Base-by-base conservation (phyloP, 306 rosid species). In the Ormosia emarginata region DNA sequence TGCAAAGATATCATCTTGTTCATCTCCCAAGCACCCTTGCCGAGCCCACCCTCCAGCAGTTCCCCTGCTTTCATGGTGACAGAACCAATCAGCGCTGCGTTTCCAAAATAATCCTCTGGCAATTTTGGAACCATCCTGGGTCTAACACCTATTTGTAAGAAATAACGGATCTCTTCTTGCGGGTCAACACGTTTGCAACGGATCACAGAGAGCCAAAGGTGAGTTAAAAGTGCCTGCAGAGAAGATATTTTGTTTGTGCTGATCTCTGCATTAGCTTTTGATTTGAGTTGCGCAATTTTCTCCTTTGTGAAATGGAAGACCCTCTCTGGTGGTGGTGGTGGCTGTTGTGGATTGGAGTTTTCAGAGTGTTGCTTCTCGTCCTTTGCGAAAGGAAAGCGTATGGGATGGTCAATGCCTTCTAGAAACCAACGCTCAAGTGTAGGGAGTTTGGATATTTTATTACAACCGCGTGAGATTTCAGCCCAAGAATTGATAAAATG, bases 401-500 rank as follows among this genome's bases (percentile, higher is more conserved):
- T 63, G 9, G 86, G 83, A 4, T 2, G n/a, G 6, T 53, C 4
- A 12, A 33, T 1, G 17, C 8, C 39, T 5, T 78, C 36, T 0
- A 10, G 39, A 30, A 83, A 78, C 63, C 41, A 41, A 2, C 78
- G 83, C 7, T 71, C 24, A 12, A 81, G 40, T 0, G 30, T 0
- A 0, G 65, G 83, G 4, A 3, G 41, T 14, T 65, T 59, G 1
- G 71, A 14, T 13, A 67, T 7, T 24, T 41, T 9, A 0, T 2
- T 7, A 0, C 1, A 2, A 6, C 47, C 56, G 0, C 78, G 80
- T 10, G 89, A 88, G 58, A 86, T 81, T 32, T 89, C 80, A 9
- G 92, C 77, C 90, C 87, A 89, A 0, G 81, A 72, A 59, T 89
- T 89, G 18, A 86, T 7, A 71, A 86, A 84, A 62, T 37, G 85